These are phyloP conservation scores for Teratosphaeria epicoccoides DNA, from an alignment of 2,329 filamentous ascomycete genomes.

Conservation along the genomic window DNA sequence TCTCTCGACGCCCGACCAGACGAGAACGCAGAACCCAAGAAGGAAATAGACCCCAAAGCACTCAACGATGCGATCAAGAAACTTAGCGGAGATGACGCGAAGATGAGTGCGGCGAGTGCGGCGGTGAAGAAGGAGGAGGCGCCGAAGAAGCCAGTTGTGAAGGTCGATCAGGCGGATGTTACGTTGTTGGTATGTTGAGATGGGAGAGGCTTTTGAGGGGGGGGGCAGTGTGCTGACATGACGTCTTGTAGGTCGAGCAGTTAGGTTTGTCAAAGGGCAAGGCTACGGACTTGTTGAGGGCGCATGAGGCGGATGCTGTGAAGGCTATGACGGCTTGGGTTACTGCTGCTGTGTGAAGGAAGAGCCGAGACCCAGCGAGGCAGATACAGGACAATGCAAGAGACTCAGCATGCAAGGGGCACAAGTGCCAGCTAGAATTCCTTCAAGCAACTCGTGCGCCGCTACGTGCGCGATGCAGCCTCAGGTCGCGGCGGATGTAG, in stretches of 20 bases:
- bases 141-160: slow-evolving; percentile 44
- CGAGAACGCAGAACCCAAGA: slow-evolving; percentile 36
- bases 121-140: slow-evolving; percentile 19
- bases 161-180: slow-evolving; percentile 64
- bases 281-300: slow-evolving; percentile 63
- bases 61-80: slow-evolving; percentile 62
- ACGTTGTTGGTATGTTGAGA: slow-evolving; percentile 49
- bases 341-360: slow-evolving; percentile 13
- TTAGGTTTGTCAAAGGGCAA: slow-evolving; percentile 61
- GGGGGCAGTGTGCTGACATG: background rate
- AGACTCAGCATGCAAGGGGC: background rate
- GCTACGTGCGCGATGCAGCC: too few relatives aligned
- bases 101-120: slow-evolving; percentile 30
- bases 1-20: slow-evolving; percentile 50
- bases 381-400: background rate
- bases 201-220: background rate
- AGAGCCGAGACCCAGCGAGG: background rate
- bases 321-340: slow-evolving; percentile 56
- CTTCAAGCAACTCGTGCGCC: too few relatives aligned
- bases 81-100: slow-evolving; percentile 32
- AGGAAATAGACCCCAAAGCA: slow-evolving; percentile 58
- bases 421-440: too few relatives aligned
- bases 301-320: slow-evolving; percentile 58
- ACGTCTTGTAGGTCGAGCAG: slow-evolving; percentile 50
- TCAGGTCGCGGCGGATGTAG: too few relatives aligned